A percentile compares a stretch with the other conserved stretches of the same genome.
Conservation (phyloP, 2,329 filamentous ascomycete genomes). For the Xylariaceae sp. region DNA sequence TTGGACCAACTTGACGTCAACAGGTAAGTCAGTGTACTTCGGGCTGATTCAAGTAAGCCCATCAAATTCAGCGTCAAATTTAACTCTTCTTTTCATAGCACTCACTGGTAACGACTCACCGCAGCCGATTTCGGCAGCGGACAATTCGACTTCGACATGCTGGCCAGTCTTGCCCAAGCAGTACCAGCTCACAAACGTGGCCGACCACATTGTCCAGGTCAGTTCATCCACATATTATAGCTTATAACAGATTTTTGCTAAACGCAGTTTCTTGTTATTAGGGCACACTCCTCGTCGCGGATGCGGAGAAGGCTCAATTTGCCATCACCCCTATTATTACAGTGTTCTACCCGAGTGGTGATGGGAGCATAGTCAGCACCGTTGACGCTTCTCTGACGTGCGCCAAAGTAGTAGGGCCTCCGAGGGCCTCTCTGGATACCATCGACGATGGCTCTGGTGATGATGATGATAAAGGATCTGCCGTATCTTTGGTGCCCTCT, state of each 20-base stretch:
- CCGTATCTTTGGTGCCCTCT: no score
- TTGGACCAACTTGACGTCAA: slow-evolving; percentile 20
- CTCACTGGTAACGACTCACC: slow-evolving; percentile 26
- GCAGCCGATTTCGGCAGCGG: slow-evolving; percentile 19
- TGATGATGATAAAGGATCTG: no score
- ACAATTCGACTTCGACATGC: slow-evolving; percentile 33
- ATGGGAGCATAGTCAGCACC: slow-evolving; percentile 16
- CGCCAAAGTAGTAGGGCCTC: slow-evolving; percentile 33
- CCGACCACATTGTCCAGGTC: no score
- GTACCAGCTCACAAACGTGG: slow-evolving; percentile 31
- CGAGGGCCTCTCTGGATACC: slow-evolving; percentile 30
- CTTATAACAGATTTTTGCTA: no score
- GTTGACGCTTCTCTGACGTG: slow-evolving; percentile 34
- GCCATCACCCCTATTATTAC: slow-evolving; percentile 37
- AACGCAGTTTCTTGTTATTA: no score
- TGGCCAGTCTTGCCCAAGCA: slow-evolving; percentile 35
- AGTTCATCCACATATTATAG: no score
- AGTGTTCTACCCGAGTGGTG: slow-evolving; percentile 29
- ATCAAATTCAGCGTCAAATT: slow-evolving; percentile 16
- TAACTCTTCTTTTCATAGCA: slow-evolving; percentile 1
- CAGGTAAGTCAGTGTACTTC: neutral
- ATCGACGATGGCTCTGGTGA: slow-evolving; percentile 1
- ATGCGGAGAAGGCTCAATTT: neutral
- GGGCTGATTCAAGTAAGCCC: neutral
- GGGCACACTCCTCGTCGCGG: no score